Percentiles rank a stretch among this genome's conserved stretches.
Evolutionary conservation across 2,329 filamentous ascomycete genomes (phyloP).

Genomic region (Neofusicoccum sp.): DNA sequence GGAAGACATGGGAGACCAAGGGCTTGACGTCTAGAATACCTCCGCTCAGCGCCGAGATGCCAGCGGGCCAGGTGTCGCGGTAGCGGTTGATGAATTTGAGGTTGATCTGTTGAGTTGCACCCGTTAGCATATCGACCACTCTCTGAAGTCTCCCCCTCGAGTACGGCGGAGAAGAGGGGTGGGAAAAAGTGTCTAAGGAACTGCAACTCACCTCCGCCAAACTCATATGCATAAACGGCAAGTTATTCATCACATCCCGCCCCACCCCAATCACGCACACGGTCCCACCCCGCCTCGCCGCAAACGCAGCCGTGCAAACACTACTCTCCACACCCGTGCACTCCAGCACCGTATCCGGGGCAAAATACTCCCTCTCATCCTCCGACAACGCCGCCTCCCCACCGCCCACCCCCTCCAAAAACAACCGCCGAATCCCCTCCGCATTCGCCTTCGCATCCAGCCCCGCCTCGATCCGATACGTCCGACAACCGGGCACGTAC

Average conservation of each 20-base stretch:
- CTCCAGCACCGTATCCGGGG: conserved; percentile 59
- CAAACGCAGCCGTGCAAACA: conserved; percentile 58
- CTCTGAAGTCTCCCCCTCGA: not conserved
- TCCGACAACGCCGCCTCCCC: conserved; percentile 57
- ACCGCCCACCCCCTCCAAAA: conserved; percentile 47
- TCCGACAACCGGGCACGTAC: conserved; percentile 54
- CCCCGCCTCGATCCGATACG: conserved; percentile 53
- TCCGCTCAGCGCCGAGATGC: conserved; percentile 59
- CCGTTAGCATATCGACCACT: no score
- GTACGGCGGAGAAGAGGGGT: not conserved
- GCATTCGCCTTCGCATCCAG: conserved; percentile 52
- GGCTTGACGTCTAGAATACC: conserved; percentile 61
- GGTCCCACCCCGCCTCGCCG: conserved; percentile 57
- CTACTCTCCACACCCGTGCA: conserved; percentile 67
- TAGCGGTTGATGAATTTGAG: conserved; percentile 71
- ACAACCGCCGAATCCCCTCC: conserved; percentile 53
- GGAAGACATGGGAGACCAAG: conserved; percentile 62
- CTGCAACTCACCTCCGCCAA: conserved; percentile 53
- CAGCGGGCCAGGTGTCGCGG: conserved; percentile 66
- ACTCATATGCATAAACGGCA: conserved; percentile 66
- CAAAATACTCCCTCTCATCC: conserved; percentile 29
- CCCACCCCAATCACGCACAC: conserved; percentile 66
- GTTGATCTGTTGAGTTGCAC: conserved; percentile 51
- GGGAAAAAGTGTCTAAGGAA: not conserved
- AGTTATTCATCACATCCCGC: conserved; percentile 60